Evolutionary conservation across 441 rosid species (phyloP), one percentile per base, ranked within the genome.

Genomic region (Euphorbia schlechtendalii): DNA sequence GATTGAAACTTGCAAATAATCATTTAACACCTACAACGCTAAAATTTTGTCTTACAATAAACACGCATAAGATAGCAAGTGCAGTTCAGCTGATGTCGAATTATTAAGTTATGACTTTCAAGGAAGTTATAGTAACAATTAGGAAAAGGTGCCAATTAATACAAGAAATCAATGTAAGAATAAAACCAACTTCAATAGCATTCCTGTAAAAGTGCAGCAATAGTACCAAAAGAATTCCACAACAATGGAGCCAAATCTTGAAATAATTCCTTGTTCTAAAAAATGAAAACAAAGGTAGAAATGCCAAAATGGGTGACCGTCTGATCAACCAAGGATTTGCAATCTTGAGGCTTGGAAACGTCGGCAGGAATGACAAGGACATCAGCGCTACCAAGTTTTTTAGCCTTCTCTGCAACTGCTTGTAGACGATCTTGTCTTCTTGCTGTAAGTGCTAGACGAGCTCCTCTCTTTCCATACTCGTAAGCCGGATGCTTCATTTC

Each of bases 181-280:
- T n/a, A 56, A 8, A 5, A 51, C 13, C 28, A 66, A 78, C 65
- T 62, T 66, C 69, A 68, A 73, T 63, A 32, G 65, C 81, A 76
- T 81, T 86, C 98, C 98, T 92, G 98, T 73, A 92, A 77, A 27
- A 92, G 81, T 64, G 88, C 89, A 73, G 90, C 78, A 84, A 86
- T 76, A 74, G 84, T 87, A 78, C 88, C 88, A 80, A 78, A 77
- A 68, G 92, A 87, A 80, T 85, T 83, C 97, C 96, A 88, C 84
- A 90, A 74, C 52, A 88, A 79, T 61, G 95, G 92, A 60, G 92
- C 96, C 83, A 90, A n/a, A 88, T 88, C 96, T 79, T 88, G 97
- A 83, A 88, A 88, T 56, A 88, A 72, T 73, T 87, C 95, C 80
- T 92, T 82, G 84, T 84, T 88, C 92, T 86, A 66, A 79, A 84